These are phyloP conservation scores for Debaryomyces robertsiae DNA, from an alignment of 1,139 yeast genomes.

Conservation along the genomic window DNA sequence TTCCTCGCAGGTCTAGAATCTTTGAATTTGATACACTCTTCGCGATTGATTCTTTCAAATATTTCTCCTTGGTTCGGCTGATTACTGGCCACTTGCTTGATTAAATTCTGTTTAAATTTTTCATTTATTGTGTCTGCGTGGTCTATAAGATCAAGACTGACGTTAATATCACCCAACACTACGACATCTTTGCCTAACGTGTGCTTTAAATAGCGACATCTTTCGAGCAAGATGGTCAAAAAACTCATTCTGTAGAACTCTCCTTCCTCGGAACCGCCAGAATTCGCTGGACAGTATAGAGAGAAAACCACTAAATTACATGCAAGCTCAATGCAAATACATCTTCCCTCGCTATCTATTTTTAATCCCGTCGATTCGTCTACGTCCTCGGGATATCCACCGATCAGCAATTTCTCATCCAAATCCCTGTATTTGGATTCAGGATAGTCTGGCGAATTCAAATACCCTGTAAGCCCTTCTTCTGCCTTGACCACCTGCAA, in stretches of 20 bases:
- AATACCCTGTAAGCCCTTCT: conserved; percentile 84
- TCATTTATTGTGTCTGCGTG: conserved; percentile 70
- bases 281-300: conserved; percentile 92
- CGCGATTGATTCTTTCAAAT: conserved; percentile 46
- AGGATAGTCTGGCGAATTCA: conserved; percentile 27
- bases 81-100: conserved; percentile 26
- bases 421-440: conserved; percentile 25
- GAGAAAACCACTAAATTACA: conserved; percentile 66
- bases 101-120: conserved; percentile 28
- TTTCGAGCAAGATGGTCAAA: conserved; percentile 54
- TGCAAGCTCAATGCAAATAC: conserved; percentile 72
- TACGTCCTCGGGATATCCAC: conserved; percentile 63
- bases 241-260: conserved; percentile 62
- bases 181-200: conserved; percentile 64
- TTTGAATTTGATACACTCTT: conserved; percentile 44
- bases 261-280: conserved; percentile 70
- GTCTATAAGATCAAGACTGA: conserved; percentile 77
- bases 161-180: conserved; percentile 86
- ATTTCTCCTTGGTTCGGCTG: conserved; percentile 13
- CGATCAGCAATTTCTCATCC: conserved; percentile 47
- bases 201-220: conserved; percentile 56
- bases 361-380: conserved; percentile 42
- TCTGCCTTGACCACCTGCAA: conserved; percentile 72
- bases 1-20: conserved; percentile 44
- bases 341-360: conserved; percentile 84